Percentiles rank a stretch among this genome's conserved stretches.
phyloP scores from a whole-genome alignment of 176 grass and related monocot genomes.

The Triticum turgidum region DNA sequence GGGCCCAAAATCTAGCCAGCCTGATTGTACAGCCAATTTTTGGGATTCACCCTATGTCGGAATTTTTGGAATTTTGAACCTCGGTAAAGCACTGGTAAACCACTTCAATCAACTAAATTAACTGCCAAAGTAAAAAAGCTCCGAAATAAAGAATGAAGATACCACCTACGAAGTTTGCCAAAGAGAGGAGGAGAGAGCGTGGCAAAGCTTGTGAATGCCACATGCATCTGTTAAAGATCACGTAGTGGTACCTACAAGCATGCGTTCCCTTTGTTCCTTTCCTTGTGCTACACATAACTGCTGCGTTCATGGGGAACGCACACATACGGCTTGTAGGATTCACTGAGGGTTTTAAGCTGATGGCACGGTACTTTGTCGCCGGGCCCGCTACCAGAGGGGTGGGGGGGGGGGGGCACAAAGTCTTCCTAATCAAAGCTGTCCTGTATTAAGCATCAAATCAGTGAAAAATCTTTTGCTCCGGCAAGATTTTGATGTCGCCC shows the following conservation, averaged over 20 bases:
- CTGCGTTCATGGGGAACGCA: not conserved
- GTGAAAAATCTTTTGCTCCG: not conserved
- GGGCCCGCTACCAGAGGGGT: not conserved
- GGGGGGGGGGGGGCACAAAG: not conserved
- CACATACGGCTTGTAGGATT: not conserved
- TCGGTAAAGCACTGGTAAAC: not conserved
- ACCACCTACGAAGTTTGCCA: not conserved
- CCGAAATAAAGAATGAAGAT: not conserved
- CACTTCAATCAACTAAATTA: not conserved
- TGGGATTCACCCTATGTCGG: not conserved
- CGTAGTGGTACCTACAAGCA: not conserved
- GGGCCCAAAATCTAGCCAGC: not conserved
- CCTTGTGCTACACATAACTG: conserved; percentile 15
- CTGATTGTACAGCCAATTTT: not conserved
- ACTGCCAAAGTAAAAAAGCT: not conserved
- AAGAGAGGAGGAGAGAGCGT: not conserved
- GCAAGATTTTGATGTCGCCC: not conserved
- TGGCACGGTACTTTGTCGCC: not conserved
- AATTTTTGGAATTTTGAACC: not conserved
- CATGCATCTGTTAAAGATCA: conserved; percentile 11
- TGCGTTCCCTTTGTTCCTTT: not conserved
- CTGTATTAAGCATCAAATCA: not conserved
- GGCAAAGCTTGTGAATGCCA: conserved; percentile 22
- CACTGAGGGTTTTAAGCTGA: not conserved
- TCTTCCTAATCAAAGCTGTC: conserved; percentile 25